Percentiles rank a stretch among this genome's conserved stretches.
phyloP scores from a whole-genome alignment of 345 rosid genomes.

The Streptanthus diversifolius region DNA sequence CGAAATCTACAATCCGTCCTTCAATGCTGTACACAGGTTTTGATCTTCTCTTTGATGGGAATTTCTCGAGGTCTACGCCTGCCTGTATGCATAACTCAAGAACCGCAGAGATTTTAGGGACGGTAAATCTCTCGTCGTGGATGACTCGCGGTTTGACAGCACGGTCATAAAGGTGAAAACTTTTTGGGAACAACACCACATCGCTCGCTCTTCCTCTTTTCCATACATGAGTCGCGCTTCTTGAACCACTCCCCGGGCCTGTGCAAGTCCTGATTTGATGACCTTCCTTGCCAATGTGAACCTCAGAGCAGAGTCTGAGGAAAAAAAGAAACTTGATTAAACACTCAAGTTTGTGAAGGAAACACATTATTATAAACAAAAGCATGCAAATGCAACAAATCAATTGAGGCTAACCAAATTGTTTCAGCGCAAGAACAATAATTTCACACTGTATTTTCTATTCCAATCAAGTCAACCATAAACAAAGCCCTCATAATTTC shows the following conservation, averaged over 20 bases:
- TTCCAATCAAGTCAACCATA: neutral
- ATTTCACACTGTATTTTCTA: neutral
- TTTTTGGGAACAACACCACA: constrained; percentile 60
- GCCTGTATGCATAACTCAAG: constrained; percentile 85
- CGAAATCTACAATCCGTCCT: constrained; percentile 88
- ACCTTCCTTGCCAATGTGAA: constrained; percentile 64
- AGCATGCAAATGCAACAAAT: neutral
- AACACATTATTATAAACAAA: neutral
- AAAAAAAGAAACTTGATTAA: neutral
- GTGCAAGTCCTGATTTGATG: constrained; percentile 75
- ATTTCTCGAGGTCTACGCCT: constrained; percentile 62
- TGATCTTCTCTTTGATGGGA: constrained; percentile 64
- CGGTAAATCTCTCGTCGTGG: constrained; percentile 52
- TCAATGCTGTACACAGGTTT: constrained; percentile 82
- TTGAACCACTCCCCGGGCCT: constrained; percentile 63
- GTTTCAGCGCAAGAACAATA: neutral
- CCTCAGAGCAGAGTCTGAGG: constrained; percentile 65
- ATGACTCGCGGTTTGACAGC: constrained; percentile 75
- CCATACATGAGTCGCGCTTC: constrained; percentile 77
- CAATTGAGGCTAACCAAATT: neutral
- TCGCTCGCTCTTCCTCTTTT: constrained; percentile 56
- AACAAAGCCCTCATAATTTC: neutral
- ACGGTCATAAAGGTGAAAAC: constrained; percentile 81
- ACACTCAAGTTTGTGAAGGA: neutral
- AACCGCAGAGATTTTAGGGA: constrained; percentile 63